Conservation (phyloP, 176 grass and related monocot genomes). For the Raddia guianensis region DNA sequence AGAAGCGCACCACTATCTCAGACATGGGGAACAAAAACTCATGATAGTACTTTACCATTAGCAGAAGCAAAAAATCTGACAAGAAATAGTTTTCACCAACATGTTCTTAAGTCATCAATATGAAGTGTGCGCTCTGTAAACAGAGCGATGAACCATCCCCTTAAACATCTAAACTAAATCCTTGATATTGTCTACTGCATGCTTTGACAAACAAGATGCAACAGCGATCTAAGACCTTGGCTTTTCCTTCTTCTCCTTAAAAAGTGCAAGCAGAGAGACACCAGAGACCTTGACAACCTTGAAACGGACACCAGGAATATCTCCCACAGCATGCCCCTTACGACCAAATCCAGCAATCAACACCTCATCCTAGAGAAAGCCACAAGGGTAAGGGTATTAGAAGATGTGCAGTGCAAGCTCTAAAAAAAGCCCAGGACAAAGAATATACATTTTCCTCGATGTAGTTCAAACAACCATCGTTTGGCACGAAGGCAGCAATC, state of each 20-base stretch:
- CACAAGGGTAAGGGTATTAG: background rate
- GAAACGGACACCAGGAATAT: constrained; percentile 72
- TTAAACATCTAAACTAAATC: background rate
- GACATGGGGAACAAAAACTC: constrained; percentile 9
- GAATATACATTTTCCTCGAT: constrained; percentile 53
- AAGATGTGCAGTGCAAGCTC: too few relatives aligned
- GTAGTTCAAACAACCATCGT: constrained; percentile 70
- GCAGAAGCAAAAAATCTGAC: constrained; percentile 30
- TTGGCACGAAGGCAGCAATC: constrained; percentile 67
- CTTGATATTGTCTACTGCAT: constrained; percentile 27
- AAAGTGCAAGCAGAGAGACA: constrained; percentile 58
- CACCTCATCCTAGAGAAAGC: constrained; percentile 54
- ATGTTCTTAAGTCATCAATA: constrained; percentile 43
- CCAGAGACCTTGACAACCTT: constrained; percentile 82
- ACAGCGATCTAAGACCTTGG: constrained; percentile 49
- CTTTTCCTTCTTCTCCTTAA: constrained; percentile 69
- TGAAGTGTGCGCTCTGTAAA: constrained; percentile 35
- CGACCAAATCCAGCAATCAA: constrained; percentile 67
- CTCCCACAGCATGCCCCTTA: constrained; percentile 62
- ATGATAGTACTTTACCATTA: constrained; percentile 13
- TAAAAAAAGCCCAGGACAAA: background rate
- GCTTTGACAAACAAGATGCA: constrained; percentile 11
- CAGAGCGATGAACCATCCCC: constrained; percentile 28
- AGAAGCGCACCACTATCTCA: background rate
- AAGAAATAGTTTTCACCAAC: constrained; percentile 36